Evolutionary conservation across 116 monocot species (phyloP), one percentile per base, ranked within the genome.

Genomic region (Papilionanthe hybrid): DNA sequence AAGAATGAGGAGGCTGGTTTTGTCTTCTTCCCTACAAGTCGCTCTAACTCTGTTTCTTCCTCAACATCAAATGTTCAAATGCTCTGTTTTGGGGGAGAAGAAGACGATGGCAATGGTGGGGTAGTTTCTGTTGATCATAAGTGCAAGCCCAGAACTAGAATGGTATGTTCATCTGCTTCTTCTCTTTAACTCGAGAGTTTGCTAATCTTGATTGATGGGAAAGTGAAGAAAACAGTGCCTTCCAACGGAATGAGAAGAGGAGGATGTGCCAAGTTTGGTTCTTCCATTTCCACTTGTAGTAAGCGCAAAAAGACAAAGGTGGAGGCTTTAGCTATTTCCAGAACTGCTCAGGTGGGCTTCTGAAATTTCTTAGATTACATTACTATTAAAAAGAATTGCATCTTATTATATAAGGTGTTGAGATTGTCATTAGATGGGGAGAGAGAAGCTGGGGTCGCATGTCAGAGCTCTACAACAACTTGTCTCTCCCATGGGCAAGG

Each of bases 401-500:
- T 65, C 27, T 65, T 23, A 9, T 65, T 65, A 27, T 27, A 65
- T 28, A 27, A 65, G 9, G 9, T 27, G 65, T 11, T 7, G 65
- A 65, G 11, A 11, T 65, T 65, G 7, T 65, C 27, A 25, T 65
- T 41, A 71, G 71, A 41, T 41, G 71, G 41, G 71, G 71, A 71
- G 17, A 18, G 71, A 32, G 71, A 71, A 71, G 32, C 71, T 71
- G 1, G 71, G 71, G 41, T 17, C 71, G 71, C 71, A 71, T 17
- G 71, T 71, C 29, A 71, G 29, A 69, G 71, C 71, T 41, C 37
- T 71, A 37, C 71, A 71, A 1, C 71, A 71, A 18, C 71, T 71
- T 28, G 71, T 71, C 71, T 71, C 71, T 41, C 71, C 71, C 37
- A 11, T 32, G 37, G 71, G 71, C 11, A 71, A 71, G 71, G 71